Percentiles rank a stretch among this genome's conserved stretches.
Conservation (phyloP, 305 asterid species). For the Rubia tinctorum region DNA sequence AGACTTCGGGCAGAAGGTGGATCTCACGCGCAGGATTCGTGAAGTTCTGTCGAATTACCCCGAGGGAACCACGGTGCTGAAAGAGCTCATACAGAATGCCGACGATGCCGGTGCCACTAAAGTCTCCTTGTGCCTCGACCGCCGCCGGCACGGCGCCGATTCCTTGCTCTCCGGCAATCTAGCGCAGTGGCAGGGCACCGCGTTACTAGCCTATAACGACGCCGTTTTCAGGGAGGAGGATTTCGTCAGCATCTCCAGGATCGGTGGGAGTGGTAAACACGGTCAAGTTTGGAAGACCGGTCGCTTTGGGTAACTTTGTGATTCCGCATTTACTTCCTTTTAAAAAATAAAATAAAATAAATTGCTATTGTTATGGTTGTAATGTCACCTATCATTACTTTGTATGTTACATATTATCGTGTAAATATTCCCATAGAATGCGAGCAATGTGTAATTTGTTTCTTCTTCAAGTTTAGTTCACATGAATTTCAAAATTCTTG, state of each 20-base stretch:
- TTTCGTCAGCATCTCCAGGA: slow-evolving; percentile 87
- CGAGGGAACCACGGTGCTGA: slow-evolving; percentile 90
- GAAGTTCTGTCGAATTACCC: slow-evolving; percentile 92
- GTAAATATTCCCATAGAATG: background rate
- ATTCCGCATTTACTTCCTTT: background rate
- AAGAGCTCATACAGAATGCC: slow-evolving; percentile 96
- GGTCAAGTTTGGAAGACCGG: slow-evolving; percentile 92
- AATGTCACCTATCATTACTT: background rate
- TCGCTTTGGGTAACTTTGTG: slow-evolving; percentile 70
- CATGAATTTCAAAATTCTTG: background rate
- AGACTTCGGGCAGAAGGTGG: slow-evolving; percentile 98
- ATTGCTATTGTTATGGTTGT: background rate
- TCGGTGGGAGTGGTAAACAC: slow-evolving; percentile 90
- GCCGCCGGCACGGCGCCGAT: slow-evolving; percentile 55
- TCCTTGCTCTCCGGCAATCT: slow-evolving; percentile 66
- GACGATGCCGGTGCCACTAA: slow-evolving; percentile 98
- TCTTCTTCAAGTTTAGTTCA: background rate
- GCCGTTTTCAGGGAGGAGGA: slow-evolving; percentile 92
- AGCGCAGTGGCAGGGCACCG: slow-evolving; percentile 93
- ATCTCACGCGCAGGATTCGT: slow-evolving; percentile 91
- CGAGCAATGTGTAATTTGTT: background rate
- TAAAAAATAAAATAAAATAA: background rate
- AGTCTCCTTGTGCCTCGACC: slow-evolving; percentile 86
- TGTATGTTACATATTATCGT: background rate
- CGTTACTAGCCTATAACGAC: slow-evolving; percentile 83